These are phyloP conservation scores for Gentiana straminea DNA, from an alignment of 257 asterid genomes.

Conservation along the genomic window DNA sequence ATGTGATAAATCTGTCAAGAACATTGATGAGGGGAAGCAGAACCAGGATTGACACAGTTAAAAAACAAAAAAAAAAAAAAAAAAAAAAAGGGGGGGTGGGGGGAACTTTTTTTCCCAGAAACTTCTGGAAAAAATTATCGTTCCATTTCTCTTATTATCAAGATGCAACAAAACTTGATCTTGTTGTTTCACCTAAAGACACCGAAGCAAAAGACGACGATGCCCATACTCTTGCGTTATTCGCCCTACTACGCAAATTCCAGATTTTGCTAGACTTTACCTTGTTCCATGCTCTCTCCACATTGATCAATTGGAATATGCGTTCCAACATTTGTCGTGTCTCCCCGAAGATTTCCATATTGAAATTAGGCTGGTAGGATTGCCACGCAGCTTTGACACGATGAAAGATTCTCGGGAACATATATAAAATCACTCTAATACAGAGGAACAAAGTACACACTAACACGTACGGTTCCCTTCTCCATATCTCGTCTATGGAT, in stretches of 20 bases:
- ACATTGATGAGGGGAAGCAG: too few relatives aligned
- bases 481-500: constrained; percentile 10
- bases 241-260: constrained; percentile 54
- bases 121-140: background rate
- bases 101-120: too few relatives aligned
- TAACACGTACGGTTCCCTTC: constrained; percentile 19
- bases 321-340: constrained; percentile 52
- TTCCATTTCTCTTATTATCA: constrained; percentile 17
- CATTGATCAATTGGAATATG: constrained; percentile 41
- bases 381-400: constrained; percentile 38
- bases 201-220: constrained; percentile 64
- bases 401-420: constrained; percentile 34
- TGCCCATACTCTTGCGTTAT: constrained; percentile 78
- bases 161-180: constrained; percentile 33
- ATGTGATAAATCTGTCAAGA: too few relatives aligned
- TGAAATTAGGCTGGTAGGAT: constrained; percentile 43
- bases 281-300: constrained; percentile 55
- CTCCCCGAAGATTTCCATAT: constrained; percentile 52
- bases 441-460: constrained; percentile 33
- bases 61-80: too few relatives aligned
- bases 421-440: constrained; percentile 31
- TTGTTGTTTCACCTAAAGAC: constrained; percentile 50
- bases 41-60: too few relatives aligned
- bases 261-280: constrained; percentile 45
- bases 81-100: too few relatives aligned